phyloP scores from a whole-genome alignment of 2,329 filamentous ascomycete species.

The Plectosphaerella plurivora region DNA sequence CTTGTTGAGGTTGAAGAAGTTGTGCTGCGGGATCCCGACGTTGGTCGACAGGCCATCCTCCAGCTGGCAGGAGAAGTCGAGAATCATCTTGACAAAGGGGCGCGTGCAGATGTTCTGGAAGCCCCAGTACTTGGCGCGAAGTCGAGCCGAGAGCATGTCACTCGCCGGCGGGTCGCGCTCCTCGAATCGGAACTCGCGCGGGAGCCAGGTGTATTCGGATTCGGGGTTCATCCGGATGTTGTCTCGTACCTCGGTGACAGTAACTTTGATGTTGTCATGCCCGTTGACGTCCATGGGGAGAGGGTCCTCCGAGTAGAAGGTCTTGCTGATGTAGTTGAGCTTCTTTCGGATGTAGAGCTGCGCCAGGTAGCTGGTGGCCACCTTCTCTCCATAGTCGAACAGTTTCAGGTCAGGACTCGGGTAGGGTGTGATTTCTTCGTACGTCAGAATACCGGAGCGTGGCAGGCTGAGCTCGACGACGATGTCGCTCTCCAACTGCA shows the following conservation, averaged over 20 bases:
- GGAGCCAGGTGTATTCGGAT: constrained; percentile 37
- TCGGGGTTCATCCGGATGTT: constrained; percentile 5
- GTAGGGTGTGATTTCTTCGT: constrained; percentile 61
- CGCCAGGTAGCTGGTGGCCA: constrained; percentile 57
- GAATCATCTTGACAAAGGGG: constrained; percentile 60
- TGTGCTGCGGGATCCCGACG: constrained; percentile 12
- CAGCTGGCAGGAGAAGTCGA: constrained; percentile 40
- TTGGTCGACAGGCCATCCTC: constrained; percentile 21
- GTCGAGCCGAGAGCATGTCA: constrained; percentile 76
- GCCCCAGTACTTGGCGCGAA: constrained; percentile 93
- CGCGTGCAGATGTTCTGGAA: constrained; percentile 86
- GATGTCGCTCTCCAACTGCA: constrained; percentile 93
- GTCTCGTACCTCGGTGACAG: not conserved
- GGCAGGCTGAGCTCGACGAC: constrained; percentile 74
- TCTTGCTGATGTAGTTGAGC: constrained; percentile 58
- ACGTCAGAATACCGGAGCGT: constrained; percentile 56
- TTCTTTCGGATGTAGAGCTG: constrained; percentile 62
- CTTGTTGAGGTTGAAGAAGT: constrained; percentile 26
- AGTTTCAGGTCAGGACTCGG: constrained; percentile 46
- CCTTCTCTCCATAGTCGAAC: constrained; percentile 36
- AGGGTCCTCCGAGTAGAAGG: constrained; percentile 35
- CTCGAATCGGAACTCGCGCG: constrained; percentile 48
- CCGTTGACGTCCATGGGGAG: not conserved
- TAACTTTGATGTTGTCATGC: not conserved
- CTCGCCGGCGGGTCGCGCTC: constrained; percentile 66